phyloP scores from a whole-genome alignment of 306 rosid genomes.

The Pyrus betulifolia region DNA sequence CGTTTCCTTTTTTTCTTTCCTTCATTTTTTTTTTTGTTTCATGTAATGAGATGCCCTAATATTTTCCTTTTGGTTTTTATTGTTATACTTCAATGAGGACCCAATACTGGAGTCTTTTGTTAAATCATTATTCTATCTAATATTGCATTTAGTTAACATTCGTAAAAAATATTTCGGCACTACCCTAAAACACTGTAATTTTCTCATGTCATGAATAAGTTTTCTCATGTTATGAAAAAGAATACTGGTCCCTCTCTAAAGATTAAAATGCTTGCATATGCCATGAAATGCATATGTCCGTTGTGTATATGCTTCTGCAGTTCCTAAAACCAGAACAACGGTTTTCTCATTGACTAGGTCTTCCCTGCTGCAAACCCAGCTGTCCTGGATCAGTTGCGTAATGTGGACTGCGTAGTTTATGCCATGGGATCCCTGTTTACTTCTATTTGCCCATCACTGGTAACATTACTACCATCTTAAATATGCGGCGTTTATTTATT shows the following conservation, averaged over 20 bases:
- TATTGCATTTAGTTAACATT: neutral
- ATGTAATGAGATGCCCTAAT: neutral
- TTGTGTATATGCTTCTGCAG: conserved; percentile 6
- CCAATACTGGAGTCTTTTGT: neutral
- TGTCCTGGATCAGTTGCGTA: conserved; percentile 66
- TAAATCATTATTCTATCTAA: neutral
- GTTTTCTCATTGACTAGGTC: conserved; percentile 45
- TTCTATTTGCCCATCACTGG: conserved; percentile 91
- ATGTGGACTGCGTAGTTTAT: conserved; percentile 76
- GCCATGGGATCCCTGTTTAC: conserved; percentile 98
- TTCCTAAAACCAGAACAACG: conserved; percentile 2
- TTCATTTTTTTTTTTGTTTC: neutral
- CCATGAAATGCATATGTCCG: neutral
- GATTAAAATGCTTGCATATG: neutral
- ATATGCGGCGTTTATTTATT: neutral
- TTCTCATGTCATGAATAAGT: neutral
- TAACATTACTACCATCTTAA: conserved; percentile 23
- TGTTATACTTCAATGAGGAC: neutral
- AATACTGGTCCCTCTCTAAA: neutral
- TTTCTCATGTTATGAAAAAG: neutral
- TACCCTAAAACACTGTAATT: neutral
- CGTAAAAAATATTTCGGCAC: neutral
- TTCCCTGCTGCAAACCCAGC: conserved; percentile 63
- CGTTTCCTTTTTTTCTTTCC: neutral
- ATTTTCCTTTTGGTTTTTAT: neutral